These are phyloP conservation scores for Ceratobasidium sp. DNA, from an alignment of 1,284 basidiomycete species.

Conservation along the genomic window DNA sequence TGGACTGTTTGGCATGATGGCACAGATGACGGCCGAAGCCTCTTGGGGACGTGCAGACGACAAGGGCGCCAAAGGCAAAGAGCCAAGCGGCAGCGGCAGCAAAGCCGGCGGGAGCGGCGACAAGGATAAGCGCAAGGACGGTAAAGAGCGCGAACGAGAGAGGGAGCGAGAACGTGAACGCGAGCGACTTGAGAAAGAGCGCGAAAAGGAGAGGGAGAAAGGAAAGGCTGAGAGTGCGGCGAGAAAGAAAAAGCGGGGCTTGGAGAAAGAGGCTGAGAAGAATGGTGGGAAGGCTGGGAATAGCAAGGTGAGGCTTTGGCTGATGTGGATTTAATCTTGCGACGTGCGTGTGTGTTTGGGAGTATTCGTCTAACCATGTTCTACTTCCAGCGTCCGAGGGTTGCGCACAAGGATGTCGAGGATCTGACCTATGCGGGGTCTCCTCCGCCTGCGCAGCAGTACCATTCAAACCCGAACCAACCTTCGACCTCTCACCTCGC, in stretches of 20 bases:
- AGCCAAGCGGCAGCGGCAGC: slow-evolving; percentile 53
- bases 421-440: slow-evolving; percentile 42
- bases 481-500: slow-evolving; percentile 55
- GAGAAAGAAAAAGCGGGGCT: slow-evolving; percentile 51
- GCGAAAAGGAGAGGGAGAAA: slow-evolving; percentile 43
- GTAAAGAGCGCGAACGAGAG: slow-evolving; percentile 54
- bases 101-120: slow-evolving; percentile 46
- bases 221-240: slow-evolving; percentile 44
- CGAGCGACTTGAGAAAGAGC: slow-evolving; percentile 48
- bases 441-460: slow-evolving; percentile 45
- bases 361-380: slow-evolving; percentile 17
- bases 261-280: slow-evolving; percentile 53
- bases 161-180: slow-evolving; percentile 75
- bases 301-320: slow-evolving; percentile 51
- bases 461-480: slow-evolving; percentile 48
- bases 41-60: slow-evolving; percentile 48
- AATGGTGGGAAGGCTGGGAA: slow-evolving; percentile 56
- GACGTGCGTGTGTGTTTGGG: neutral
- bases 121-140: slow-evolving; percentile 52
- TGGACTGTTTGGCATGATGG: slow-evolving; percentile 59
- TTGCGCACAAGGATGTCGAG: slow-evolving; percentile 45
- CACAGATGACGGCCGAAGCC: slow-evolving; percentile 54
- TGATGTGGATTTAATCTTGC: slow-evolving; percentile 30
- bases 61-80: slow-evolving; percentile 50
- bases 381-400: slow-evolving; percentile 30